phyloP scores from a whole-genome alignment of 2,329 filamentous ascomycete species.

The Eurotiales sp. region DNA sequence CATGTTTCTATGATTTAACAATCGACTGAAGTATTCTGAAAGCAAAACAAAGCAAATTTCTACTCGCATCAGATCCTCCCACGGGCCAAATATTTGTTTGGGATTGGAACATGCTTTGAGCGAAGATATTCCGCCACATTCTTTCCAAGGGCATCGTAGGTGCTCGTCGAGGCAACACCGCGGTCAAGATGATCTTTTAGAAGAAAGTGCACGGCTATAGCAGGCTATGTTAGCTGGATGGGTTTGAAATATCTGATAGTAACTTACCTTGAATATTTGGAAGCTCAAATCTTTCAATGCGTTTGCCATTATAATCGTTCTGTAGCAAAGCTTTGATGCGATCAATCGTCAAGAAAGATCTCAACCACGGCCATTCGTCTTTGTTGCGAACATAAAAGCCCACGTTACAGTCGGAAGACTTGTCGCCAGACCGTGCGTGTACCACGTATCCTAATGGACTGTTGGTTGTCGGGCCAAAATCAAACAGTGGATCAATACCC shows the following conservation, averaged over 20 bases:
- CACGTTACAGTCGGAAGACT: conserved; percentile 44
- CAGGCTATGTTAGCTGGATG: too few relatives aligned
- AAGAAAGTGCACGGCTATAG: too few relatives aligned
- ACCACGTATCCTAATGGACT: conserved; percentile 30
- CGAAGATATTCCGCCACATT: too few relatives aligned
- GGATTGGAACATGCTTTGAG: not conserved
- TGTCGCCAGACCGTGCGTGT: conserved; percentile 41
- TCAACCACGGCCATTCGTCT: conserved; percentile 45
- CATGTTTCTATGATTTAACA: too few relatives aligned
- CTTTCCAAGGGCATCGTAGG: too few relatives aligned
- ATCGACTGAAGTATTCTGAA: too few relatives aligned
- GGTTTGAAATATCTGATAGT: not conserved
- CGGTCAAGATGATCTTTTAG: too few relatives aligned
- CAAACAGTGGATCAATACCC: not conserved
- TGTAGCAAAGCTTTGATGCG: not conserved
- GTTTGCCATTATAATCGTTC: not conserved
- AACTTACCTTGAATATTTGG: not conserved
- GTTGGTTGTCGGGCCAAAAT: not conserved
- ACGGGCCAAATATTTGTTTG: not conserved
- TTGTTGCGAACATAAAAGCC: conserved; percentile 43
- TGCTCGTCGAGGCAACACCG: too few relatives aligned
- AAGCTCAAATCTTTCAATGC: not conserved
- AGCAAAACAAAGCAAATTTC: too few relatives aligned
- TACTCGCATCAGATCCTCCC: too few relatives aligned
- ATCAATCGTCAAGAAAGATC: conserved; percentile 16